Base-by-base conservation (phyloP, 306 rosid species). In the Leucaena leucocephala region DNA sequence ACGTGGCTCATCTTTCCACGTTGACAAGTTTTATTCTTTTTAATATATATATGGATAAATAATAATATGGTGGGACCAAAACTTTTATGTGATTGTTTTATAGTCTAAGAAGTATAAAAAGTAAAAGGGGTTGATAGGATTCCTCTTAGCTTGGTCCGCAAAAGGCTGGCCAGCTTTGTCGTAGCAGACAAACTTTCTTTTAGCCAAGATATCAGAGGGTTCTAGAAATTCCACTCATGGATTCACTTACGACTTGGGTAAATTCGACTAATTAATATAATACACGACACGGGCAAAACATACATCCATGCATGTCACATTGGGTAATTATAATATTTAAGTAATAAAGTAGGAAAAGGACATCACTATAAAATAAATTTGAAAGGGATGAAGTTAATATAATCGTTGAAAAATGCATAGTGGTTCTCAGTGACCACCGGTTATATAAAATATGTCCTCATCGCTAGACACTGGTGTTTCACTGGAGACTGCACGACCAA, bases 91-190 rank as follows among this genome's bases (percentile, higher is more conserved):
- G 57, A 78, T 82, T 82, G 84, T 82, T 70, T 68, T 58, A 2
- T 55, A n/a, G 66, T 82, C 52, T 52, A 54, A 6, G 21, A 27
- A 59, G 66, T 10, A 59, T 61, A 70, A 84, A 72, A 68, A 78
- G n/a, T 48, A 77, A 71, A 74, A 61, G 81, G 68, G 74, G 70
- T 83, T 87, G 83, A 81, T 75, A 64, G 73, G 93, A 90, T 90
- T 82, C 88, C 83, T 33, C 83, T 33, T 61, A 13, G 67, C 80
- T 61, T 61, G 67, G 67, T 2, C 34, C 42, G n/a, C n/a, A 80
- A 84, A 82, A 77, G 86, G 94, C 97, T 88, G 92, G 93, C 97
- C 87, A 82, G 78, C 75, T 92, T 89, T 89, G 98, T 91, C 91
- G 84, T 87, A 82, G 85, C 78, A 80, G 76, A 74, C 90, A 83